These are phyloP conservation scores for Fusarium udum DNA, from an alignment of 2,329 filamentous ascomycete genomes.

Conservation along the genomic window DNA sequence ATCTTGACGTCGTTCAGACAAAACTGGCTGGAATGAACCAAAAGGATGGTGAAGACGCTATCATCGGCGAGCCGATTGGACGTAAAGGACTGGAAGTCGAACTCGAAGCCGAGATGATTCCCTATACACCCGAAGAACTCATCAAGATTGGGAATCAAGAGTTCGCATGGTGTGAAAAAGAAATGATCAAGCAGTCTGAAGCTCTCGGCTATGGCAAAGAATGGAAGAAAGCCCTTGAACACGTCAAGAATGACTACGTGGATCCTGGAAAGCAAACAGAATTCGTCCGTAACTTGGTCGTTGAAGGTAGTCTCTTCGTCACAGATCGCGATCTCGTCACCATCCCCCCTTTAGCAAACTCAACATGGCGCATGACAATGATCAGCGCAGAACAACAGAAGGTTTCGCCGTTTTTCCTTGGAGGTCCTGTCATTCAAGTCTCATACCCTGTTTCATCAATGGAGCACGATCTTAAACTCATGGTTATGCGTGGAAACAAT, in stretches of 20 bases:
- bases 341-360: conserved; percentile 14
- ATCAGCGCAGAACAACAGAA: conserved; percentile 26
- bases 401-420: conserved; percentile 23
- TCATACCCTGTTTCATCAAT: conserved; percentile 21
- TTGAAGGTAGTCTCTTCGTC: conserved; percentile 26
- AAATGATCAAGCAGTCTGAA: conserved; percentile 29
- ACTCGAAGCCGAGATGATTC: conserved; percentile 31
- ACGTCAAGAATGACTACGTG: conserved; percentile 32
- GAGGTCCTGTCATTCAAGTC: conserved; percentile 18
- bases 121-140: conserved; percentile 17
- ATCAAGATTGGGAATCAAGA: conserved; percentile 31
- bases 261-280: conserved; percentile 28
- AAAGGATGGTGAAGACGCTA: conserved; percentile 3
- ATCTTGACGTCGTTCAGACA: conserved; percentile 14
- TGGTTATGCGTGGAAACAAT: conserved; percentile 32
- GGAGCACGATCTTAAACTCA: conserved; percentile 30
- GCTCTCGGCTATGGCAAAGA: conserved; percentile 24
- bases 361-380: conserved; percentile 34
- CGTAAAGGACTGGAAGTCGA: conserved; percentile 22
- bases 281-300: conserved; percentile 18
- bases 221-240: conserved; percentile 24
- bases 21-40: conserved; percentile 18
- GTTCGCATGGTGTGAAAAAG: conserved; percentile 28
- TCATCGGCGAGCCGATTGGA: conserved; percentile 25
- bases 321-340: conserved; percentile 29